These are phyloP conservation scores for Zoysia pacifica DNA, from an alignment of 176 grass and related monocot species.

Conservation along the genomic window DNA sequence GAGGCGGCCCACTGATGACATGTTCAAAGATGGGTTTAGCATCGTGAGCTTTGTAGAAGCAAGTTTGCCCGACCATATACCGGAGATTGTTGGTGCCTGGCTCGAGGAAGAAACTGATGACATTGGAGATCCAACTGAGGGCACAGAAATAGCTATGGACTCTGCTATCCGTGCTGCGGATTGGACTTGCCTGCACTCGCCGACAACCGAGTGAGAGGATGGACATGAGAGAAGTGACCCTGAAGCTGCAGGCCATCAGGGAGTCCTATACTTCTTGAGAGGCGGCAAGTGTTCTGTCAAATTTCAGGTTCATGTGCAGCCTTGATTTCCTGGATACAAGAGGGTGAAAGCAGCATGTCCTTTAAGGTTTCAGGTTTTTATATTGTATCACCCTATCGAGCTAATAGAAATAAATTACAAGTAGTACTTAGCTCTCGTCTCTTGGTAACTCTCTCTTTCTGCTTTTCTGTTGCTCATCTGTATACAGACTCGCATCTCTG, in stretches of 20 bases:
- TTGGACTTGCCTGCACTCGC: not conserved
- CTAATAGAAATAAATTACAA: too few relatives aligned
- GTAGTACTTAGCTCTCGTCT: too few relatives aligned
- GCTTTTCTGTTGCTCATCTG: too few relatives aligned
- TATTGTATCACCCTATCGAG: too few relatives aligned
- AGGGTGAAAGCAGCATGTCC: too few relatives aligned
- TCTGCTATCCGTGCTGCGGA: not conserved
- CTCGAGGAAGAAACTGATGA: conserved; percentile 13
- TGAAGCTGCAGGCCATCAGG: not conserved
- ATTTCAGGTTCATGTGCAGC: not conserved
- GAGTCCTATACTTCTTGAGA: not conserved
- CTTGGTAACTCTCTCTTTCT: too few relatives aligned
- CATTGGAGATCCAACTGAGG: not conserved
- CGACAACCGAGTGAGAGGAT: not conserved
- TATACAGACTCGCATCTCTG: too few relatives aligned
- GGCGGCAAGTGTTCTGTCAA: not conserved
- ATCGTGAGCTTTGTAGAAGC: conserved; percentile 11
- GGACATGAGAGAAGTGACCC: not conserved
- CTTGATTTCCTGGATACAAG: too few relatives aligned
- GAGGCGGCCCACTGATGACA: conserved; percentile 5
- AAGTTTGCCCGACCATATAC: not conserved
- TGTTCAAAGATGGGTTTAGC: conserved; percentile 23
- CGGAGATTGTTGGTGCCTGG: not conserved
- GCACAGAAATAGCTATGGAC: not conserved
- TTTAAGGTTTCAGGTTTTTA: too few relatives aligned